Base-by-base conservation (phyloP, 2,329 filamentous ascomycete species). In the Calonectria montana region DNA sequence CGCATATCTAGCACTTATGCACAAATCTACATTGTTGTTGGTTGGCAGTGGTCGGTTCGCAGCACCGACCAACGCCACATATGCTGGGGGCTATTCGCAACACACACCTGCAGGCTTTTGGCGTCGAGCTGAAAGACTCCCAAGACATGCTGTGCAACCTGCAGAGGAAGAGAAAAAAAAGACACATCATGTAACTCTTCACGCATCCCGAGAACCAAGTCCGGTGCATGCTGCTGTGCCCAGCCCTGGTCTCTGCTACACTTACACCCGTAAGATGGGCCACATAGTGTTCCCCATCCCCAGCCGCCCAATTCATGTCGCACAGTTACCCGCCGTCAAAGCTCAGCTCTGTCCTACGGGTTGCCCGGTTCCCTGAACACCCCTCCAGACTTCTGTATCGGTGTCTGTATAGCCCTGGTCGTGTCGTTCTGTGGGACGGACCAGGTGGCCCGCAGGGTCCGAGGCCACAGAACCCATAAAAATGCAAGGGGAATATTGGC, bases 291-390 rank as follows among this genome's bases (percentile, higher is more conserved):
- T 25, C 39, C 21, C 39, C 31, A 25, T 23, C 21, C 50, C 50
- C 16, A 35, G 27, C 27, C 18, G 6, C 35, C 9, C 29, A 27
- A 55, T 55, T 35, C 35, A 23, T 29, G 63, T 65, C 12, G 29
- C 47, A 65, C 47, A 55, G n/a, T 29, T 65, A 55, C 35, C 63
- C 63, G 63, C 63, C 47, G 63, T 65, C 63, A 65, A 50, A 41
- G 45, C 43, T 65, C 62, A 65, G 63, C 63, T 65, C 35, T 27
- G 63, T 65, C 31, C 61, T 4, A 64, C 18, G 41, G 25, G 31
- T 27, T 61, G 50, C 27, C 47, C 47, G 25, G 29, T 55, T 35
- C 21, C 21, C 39, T 27, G 61, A 64, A 48, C 39, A 47, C 43
- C 45, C 62, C 62, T 50, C 31, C 31, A 35, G 31, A 10, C 13